Evolutionary conservation across 257 asterid species (phyloP).

Genomic region (Solanum habrochaites): DNA sequence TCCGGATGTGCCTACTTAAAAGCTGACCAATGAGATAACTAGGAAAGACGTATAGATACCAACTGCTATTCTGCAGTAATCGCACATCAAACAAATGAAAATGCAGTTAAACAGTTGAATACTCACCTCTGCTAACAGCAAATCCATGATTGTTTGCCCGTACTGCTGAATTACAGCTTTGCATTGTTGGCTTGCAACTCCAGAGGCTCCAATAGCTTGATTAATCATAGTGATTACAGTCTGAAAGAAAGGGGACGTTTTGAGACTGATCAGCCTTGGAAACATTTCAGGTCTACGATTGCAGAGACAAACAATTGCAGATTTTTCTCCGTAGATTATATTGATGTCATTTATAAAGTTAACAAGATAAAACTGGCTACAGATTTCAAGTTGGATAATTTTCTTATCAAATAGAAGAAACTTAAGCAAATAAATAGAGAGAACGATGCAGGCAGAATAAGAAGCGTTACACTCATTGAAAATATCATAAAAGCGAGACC

Average conservation of each 20-base stretch:
- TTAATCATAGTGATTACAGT: conserved; percentile 80
- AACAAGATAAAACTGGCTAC: not conserved
- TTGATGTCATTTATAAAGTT: not conserved
- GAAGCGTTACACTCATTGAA: not conserved
- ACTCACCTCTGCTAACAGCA: conserved; percentile 60
- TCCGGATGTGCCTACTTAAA: conserved; percentile 56
- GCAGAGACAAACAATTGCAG: not conserved
- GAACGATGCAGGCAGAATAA: not conserved
- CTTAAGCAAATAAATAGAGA: not conserved
- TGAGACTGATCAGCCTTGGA: not conserved
- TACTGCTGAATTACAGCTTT: conserved; percentile 89
- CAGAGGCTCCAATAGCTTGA: conserved; percentile 93
- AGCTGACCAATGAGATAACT: not conserved
- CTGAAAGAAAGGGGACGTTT: conserved; percentile 18
- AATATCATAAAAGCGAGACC: not conserved
- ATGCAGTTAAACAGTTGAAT: not conserved
- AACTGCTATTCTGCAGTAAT: not conserved
- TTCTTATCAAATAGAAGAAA: not conserved
- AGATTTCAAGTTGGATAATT: not conserved
- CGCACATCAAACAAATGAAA: not conserved
- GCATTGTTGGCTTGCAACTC: conserved; percentile 92
- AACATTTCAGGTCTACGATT: not conserved
- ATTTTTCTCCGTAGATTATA: not conserved
- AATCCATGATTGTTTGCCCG: conserved; percentile 69
- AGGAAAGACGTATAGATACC: not conserved